These are phyloP conservation scores for Botrytis hyacinthi DNA, from an alignment of 2,329 filamentous ascomycete genomes.

Conservation along the genomic window DNA sequence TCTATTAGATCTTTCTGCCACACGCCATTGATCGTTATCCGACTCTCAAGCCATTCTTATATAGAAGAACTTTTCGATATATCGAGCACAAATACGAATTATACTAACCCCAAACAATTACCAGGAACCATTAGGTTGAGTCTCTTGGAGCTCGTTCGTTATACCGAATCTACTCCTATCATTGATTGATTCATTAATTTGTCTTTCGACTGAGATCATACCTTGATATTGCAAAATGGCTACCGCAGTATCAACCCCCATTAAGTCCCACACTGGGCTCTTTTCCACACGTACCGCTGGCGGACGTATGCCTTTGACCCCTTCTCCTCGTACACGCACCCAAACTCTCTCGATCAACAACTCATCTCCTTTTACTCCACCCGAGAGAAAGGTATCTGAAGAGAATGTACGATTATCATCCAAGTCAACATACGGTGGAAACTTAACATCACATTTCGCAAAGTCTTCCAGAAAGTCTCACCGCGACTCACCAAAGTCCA, in stretches of 20 bases:
- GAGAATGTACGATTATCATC: constrained; percentile 51
- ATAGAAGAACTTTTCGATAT: constrained; percentile 46
- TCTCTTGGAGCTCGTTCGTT: constrained; percentile 57
- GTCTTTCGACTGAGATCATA: constrained; percentile 47
- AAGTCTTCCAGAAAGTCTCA: constrained; percentile 65
- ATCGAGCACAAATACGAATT: constrained; percentile 48
- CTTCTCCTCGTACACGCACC: constrained; percentile 71
- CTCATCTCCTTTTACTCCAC: constrained; percentile 72
- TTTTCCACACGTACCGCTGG: constrained; percentile 92
- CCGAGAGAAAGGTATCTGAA: constrained; percentile 56
- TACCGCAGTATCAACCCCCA: constrained; percentile 80
- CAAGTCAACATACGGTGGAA: constrained; percentile 78
- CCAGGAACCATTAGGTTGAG: constrained; percentile 59
- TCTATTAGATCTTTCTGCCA: constrained; percentile 50
- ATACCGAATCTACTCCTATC: constrained; percentile 27
- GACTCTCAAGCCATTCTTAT: constrained; percentile 45
- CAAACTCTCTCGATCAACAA: constrained; percentile 52
- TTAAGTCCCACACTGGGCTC: constrained; percentile 91
- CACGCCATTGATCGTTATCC: constrained; percentile 49
- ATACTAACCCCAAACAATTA: constrained; percentile 47
- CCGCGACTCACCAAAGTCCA: constrained; percentile 92
- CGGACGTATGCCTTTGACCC: constrained; percentile 90
- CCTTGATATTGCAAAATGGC: constrained; percentile 66
- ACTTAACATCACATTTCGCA: constrained; percentile 75
- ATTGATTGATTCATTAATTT: constrained; percentile 50